A percentile compares a stretch with the other conserved stretches of the same genome.
phyloP scores from a whole-genome alignment of 495 filamentous ascomycete species.

The Xylaria castorea region DNA sequence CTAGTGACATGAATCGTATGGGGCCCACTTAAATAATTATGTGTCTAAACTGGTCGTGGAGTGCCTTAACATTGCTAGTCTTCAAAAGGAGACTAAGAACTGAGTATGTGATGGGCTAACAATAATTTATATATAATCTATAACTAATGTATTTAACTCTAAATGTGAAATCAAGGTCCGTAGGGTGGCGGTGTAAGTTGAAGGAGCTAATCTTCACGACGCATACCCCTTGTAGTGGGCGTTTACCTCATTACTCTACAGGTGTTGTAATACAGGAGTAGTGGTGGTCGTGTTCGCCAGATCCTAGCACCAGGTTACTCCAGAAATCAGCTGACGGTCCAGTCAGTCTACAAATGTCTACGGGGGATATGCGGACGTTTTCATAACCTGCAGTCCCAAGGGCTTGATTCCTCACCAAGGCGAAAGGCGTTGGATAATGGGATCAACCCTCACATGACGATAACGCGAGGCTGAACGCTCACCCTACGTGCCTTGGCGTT shows the following conservation, averaged over 20 bases:
- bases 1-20: not conserved
- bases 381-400: not conserved
- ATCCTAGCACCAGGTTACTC: not conserved
- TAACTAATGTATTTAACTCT: not conserved
- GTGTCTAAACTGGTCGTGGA: not conserved
- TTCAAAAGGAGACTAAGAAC: not conserved
- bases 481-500: not conserved
- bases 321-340: not conserved
- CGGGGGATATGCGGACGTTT: not conserved
- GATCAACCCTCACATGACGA: not conserved
- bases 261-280: not conserved
- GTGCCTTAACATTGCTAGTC: not conserved
- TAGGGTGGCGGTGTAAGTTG: not conserved
- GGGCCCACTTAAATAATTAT: not conserved
- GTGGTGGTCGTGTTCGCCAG: not conserved
- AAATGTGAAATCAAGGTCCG: not conserved
- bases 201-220: not conserved
- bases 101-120: not conserved
- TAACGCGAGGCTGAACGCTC: not conserved
- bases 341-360: not conserved
- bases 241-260: not conserved
- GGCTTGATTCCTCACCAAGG: not conserved
- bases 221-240: not conserved
- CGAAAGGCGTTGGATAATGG: not conserved
- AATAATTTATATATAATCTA: not conserved